Evolutionary conservation across 768 basidiomycete species (phyloP).

Genomic region (Macrocybe gigantea): DNA sequence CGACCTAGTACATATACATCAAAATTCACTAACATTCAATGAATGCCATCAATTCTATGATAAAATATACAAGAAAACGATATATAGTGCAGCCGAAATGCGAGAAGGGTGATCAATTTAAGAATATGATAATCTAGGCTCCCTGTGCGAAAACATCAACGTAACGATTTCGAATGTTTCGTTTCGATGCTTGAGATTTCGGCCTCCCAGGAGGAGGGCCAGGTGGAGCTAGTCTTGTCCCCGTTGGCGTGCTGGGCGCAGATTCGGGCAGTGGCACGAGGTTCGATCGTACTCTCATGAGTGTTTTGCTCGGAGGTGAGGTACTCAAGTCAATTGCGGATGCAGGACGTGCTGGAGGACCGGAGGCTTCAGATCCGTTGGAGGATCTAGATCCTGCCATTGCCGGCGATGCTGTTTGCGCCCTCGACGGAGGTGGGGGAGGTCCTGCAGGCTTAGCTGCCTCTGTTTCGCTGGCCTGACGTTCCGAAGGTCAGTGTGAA

Average conservation of each 20-base stretch:
- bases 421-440: constrained; percentile 75
- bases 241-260: constrained; percentile 42
- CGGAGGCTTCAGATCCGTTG: constrained; percentile 14
- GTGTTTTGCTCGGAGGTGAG: constrained; percentile 44
- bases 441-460: constrained; percentile 47
- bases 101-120: not conserved
- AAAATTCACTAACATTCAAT: not conserved
- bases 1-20: not conserved
- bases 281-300: constrained; percentile 60
- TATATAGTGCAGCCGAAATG: constrained; percentile 35
- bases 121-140: constrained; percentile 12
- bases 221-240: constrained; percentile 38
- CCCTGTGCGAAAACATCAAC: constrained; percentile 84
- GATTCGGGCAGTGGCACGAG: constrained; percentile 49
- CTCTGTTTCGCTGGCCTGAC: constrained; percentile 53
- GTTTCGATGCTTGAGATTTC: constrained; percentile 63
- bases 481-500: constrained; percentile 4
- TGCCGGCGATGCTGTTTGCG: constrained; percentile 82
- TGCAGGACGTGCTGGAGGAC: constrained; percentile 48
- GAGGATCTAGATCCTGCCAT: constrained; percentile 33
- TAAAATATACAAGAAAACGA: constrained; percentile 39
- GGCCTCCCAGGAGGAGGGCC: constrained; percentile 48
- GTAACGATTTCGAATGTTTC: constrained; percentile 76
- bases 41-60: not conserved
- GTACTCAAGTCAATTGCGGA: constrained; percentile 59